Conservation (phyloP, 805 yeast genomes). For the Ogataea naganishii region DNA sequence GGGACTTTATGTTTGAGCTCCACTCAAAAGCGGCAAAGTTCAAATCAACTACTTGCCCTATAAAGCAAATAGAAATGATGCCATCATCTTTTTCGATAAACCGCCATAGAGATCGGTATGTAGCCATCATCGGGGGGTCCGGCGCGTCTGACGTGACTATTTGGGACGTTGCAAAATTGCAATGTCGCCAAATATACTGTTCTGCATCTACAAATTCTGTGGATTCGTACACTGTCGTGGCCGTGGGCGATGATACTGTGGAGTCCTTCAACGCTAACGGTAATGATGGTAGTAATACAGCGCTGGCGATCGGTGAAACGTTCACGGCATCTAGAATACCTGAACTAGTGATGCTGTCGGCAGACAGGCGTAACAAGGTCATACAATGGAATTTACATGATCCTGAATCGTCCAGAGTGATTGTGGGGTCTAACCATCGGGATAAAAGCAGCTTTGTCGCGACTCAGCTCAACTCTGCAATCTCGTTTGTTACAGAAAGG, state of each 20-base stretch:
- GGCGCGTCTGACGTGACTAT: slow-evolving; percentile 50
- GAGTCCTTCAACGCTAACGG: slow-evolving; percentile 3
- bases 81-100: slow-evolving; percentile 29
- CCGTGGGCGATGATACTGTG: slow-evolving; percentile 13
- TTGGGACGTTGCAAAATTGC: slow-evolving; percentile 66
- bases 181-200: slow-evolving; percentile 32
- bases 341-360: neutral
- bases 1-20: slow-evolving; percentile 71
- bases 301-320: slow-evolving; percentile 9
- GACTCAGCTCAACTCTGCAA: slow-evolving; percentile 28
- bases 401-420: slow-evolving; percentile 22
- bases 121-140: slow-evolving; percentile 63
- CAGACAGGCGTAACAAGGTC: slow-evolving; percentile 9
- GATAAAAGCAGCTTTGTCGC: slow-evolving; percentile 12
- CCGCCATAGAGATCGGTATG: slow-evolving; percentile 30
- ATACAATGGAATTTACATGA: slow-evolving; percentile 31
- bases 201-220: slow-evolving; percentile 16
- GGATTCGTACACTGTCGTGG: slow-evolving; percentile 17
- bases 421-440: slow-evolving; percentile 11
- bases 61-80: slow-evolving; percentile 36
- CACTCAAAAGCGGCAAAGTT: slow-evolving; percentile 57
- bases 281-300: slow-evolving; percentile 11
- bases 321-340: slow-evolving; percentile 1
- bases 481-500: slow-evolving; percentile 34
- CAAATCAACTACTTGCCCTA: slow-evolving; percentile 30